Evolutionary conservation across 2,329 filamentous ascomycete species (phyloP).

Genomic region (Pestalotiopsis sp.): DNA sequence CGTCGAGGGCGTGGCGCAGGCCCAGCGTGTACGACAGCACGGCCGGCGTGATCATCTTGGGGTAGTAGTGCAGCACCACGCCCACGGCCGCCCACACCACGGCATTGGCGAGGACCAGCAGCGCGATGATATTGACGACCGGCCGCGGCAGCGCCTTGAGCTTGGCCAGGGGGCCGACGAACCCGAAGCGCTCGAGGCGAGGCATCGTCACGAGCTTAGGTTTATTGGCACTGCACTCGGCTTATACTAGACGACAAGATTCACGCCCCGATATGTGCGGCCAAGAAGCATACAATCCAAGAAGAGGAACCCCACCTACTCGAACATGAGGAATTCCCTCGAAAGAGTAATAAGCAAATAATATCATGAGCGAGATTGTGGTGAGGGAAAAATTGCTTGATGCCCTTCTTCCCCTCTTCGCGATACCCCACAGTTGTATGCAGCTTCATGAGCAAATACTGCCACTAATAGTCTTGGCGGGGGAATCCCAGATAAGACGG

Average conservation of each 20-base stretch:
- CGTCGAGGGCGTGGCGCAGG: slow-evolving; percentile 92
- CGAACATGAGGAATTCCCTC: not conserved
- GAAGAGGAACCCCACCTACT: not conserved
- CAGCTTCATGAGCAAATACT: slow-evolving; percentile 9
- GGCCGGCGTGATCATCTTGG: slow-evolving; percentile 74
- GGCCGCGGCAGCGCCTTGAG: slow-evolving; percentile 32
- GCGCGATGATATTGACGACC: slow-evolving; percentile 50
- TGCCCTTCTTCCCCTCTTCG: slow-evolving; percentile 2
- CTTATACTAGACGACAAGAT: not conserved
- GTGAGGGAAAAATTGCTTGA: slow-evolving; percentile 1
- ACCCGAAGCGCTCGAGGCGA: slow-evolving; percentile 13
- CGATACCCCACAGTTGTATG: slow-evolving; percentile 1
- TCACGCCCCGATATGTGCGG: not conserved
- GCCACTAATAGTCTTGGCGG: slow-evolving; percentile 9
- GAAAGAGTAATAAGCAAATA: not conserved
- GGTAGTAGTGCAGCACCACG: slow-evolving; percentile 55
- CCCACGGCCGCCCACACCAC: slow-evolving; percentile 58
- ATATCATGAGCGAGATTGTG: not conserved
- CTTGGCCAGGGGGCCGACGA: slow-evolving; percentile 21
- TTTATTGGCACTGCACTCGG: not conserved
- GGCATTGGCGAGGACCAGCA: slow-evolving; percentile 54
- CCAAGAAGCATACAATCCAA: not conserved
- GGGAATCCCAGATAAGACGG: not conserved
- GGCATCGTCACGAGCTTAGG: slow-evolving; percentile 15
- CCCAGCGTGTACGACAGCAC: slow-evolving; percentile 87